Percentiles rank a stretch among this genome's conserved stretches.
These are phyloP conservation scores for Pulchroboletus neoregius DNA, from an alignment of 1,284 basidiomycete species.

Conservation along the genomic window DNA sequence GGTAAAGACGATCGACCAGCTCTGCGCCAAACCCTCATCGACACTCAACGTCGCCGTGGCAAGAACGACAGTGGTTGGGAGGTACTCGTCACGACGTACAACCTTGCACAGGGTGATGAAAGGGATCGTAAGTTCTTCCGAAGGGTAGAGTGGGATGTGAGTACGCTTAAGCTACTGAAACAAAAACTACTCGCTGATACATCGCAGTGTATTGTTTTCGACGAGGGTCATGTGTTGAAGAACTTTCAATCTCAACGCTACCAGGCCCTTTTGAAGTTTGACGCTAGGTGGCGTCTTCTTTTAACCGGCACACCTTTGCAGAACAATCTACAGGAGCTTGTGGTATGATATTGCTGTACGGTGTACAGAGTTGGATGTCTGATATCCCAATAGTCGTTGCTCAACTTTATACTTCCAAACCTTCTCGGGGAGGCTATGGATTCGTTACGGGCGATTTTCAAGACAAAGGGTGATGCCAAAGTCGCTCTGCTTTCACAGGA, in stretches of 20 bases:
- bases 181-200: constrained; percentile 8
- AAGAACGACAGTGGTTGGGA: constrained; percentile 69
- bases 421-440: constrained; percentile 78
- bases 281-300: constrained; percentile 86
- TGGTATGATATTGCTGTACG: constrained; percentile 54
- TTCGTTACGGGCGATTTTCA: constrained; percentile 92
- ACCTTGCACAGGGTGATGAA: constrained; percentile 84
- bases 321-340: constrained; percentile 90
- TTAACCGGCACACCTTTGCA: constrained; percentile 96
- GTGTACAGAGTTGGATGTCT: constrained; percentile 6
- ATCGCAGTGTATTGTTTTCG: constrained; percentile 80
- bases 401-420: constrained; percentile 96
- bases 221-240: constrained; percentile 96
- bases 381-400: constrained; percentile 66
- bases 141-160: constrained; percentile 86
- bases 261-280: constrained; percentile 80
- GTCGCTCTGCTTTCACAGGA: constrained; percentile 85
- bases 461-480: constrained; percentile 86
- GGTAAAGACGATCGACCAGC: constrained; percentile 82
- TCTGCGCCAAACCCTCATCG: constrained; percentile 70
- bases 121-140: constrained; percentile 92
- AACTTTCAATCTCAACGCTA: constrained; percentile 97
- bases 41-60: constrained; percentile 46
- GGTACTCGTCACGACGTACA: constrained; percentile 95
- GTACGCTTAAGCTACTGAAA: constrained; percentile 29